Evolutionary conservation across 345 rosid species (phyloP).

Genomic region (Eucalyptus marginata): DNA sequence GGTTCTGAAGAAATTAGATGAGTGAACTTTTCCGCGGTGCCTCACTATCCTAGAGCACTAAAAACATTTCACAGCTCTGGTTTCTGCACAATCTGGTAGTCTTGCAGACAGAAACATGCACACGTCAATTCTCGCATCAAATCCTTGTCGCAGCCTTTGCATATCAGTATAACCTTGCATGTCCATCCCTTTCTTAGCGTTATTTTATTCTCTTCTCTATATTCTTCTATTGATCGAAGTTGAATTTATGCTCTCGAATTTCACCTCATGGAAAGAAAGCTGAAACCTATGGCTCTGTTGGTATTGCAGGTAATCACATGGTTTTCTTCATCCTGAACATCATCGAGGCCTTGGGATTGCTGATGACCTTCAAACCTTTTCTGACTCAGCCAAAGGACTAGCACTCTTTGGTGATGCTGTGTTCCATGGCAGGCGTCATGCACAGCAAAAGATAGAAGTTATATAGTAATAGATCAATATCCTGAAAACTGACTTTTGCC

Average conservation of each 20-base stretch:
- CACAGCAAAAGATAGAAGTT: background rate
- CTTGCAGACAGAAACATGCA: background rate
- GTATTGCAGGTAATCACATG: slow-evolving; percentile 23
- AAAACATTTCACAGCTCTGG: background rate
- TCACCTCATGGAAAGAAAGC: background rate
- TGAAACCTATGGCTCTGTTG: background rate
- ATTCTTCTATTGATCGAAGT: background rate
- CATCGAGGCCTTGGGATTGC: slow-evolving; percentile 32
- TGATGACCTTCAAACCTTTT: slow-evolving; percentile 37
- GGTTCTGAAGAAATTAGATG: background rate
- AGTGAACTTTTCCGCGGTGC: rapidly evolving
- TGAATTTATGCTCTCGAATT: background rate
- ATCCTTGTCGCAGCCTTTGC: background rate
- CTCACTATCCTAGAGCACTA: background rate
- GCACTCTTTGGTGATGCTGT: background rate
- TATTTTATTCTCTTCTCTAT: background rate
- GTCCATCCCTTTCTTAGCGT: background rate
- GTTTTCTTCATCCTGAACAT: slow-evolving; percentile 32
- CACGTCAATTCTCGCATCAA: background rate
- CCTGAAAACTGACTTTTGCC: background rate
- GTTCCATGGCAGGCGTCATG: background rate
- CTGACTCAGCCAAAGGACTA: slow-evolving; percentile 6
- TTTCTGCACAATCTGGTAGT: background rate
- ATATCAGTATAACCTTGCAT: background rate
- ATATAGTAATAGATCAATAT: background rate